These are phyloP conservation scores for Albugo laibachii DNA, from an alignment of 352 stramenopile species.

Conservation along the genomic window DNA sequence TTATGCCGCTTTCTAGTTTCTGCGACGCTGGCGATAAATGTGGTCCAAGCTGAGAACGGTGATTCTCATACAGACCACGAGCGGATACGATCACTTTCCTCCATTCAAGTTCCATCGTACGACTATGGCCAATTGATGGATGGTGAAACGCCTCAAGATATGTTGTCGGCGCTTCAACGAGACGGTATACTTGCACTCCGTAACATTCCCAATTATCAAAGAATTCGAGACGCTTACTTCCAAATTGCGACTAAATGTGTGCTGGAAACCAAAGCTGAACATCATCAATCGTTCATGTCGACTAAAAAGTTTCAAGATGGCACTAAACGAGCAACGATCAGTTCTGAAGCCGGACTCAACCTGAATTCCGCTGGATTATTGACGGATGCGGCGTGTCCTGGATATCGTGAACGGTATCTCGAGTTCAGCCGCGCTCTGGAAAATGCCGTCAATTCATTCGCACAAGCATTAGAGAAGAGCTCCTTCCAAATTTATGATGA, in stretches of 20 bases:
- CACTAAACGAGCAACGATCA: slow-evolving; percentile 53
- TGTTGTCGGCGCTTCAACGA: slow-evolving; percentile 30
- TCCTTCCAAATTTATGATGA: slow-evolving; percentile 26
- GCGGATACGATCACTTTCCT: too few relatives aligned
- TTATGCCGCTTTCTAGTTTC: too few relatives aligned
- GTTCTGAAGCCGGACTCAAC: slow-evolving; percentile 20
- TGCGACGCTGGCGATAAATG: too few relatives aligned
- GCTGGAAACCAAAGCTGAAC: slow-evolving; percentile 12
- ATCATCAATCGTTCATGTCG: slow-evolving; percentile 14
- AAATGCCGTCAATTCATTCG: slow-evolving; percentile 28
- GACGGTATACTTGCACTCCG: slow-evolving; percentile 47
- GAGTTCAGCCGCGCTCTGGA: slow-evolving; percentile 36
- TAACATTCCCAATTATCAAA: slow-evolving; percentile 32
- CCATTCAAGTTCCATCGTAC: slow-evolving; percentile 17
- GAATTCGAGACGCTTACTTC: slow-evolving; percentile 23
- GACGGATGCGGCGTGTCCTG: slow-evolving; percentile 23
- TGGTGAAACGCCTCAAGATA: slow-evolving; percentile 10
- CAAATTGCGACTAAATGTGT: slow-evolving; percentile 24
- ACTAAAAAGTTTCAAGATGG: slow-evolving; percentile 38
- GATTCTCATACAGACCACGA: too few relatives aligned
- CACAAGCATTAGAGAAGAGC: slow-evolving; percentile 30
- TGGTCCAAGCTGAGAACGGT: too few relatives aligned
- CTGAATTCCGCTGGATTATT: slow-evolving; percentile 11
- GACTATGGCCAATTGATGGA: slow-evolving; percentile 22
- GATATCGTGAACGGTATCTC: slow-evolving; percentile 28